A percentile compares a stretch with the other conserved stretches of the same genome.
phyloP scores from a whole-genome alignment of 2,329 filamentous ascomycete genomes.

The Sporothrix brunneoviolacea region DNA sequence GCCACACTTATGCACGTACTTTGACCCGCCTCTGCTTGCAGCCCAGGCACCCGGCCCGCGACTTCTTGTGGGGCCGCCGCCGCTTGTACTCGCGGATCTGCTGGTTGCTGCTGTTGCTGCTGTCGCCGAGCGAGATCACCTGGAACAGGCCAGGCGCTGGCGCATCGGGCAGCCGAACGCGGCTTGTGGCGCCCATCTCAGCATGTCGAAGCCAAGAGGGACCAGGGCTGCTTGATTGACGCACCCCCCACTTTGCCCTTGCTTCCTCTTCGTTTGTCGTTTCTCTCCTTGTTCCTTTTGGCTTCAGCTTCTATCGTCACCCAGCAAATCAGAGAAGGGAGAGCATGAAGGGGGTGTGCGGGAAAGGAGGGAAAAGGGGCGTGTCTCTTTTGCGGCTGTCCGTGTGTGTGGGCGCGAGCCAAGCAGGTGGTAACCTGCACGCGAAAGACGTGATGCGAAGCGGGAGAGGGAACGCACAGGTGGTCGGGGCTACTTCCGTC shows the following conservation, averaged over 20 bases:
- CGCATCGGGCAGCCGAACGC: constrained; percentile 6
- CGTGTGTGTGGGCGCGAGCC: too few species aligned
- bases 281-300: too few species aligned
- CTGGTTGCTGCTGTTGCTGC: constrained; percentile 13
- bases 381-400: too few species aligned
- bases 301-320: too few species aligned
- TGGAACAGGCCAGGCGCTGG: constrained; percentile 18
- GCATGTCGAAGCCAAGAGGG: background rate
- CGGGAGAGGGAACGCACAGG: too few species aligned
- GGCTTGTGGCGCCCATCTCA: constrained; percentile 10
- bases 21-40: constrained; percentile 23
- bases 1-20: constrained; percentile 9
- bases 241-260: background rate
- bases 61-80: constrained; percentile 20
- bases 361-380: too few species aligned
- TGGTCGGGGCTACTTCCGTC: background rate
- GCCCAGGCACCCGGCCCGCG: constrained; percentile 18
- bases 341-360: too few species aligned
- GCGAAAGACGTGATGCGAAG: too few species aligned
- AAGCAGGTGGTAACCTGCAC: too few species aligned
- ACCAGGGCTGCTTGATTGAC: too few species aligned
- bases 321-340: too few species aligned
- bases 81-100: constrained; percentile 20
- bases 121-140: constrained; percentile 18
- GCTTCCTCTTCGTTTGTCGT: background rate